Base-by-base conservation (phyloP, 2,329 filamentous ascomycete genomes). In the Aspergillus sp. region DNA sequence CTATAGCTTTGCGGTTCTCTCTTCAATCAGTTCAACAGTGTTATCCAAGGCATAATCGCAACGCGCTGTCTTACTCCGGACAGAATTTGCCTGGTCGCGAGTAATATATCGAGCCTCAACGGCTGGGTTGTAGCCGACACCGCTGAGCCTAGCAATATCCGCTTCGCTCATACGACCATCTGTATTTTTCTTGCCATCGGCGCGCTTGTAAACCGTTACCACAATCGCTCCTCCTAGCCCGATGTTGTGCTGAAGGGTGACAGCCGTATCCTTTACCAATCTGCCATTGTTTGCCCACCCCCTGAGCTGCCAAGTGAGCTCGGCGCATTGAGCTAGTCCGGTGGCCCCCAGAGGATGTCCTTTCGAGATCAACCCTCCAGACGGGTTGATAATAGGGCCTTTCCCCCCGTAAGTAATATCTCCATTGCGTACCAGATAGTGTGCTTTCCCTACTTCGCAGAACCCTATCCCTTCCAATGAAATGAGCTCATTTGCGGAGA, bases 401-500 rank as follows among this genome's bases (percentile, higher is more conserved):
- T 19, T 41, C n/a, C 38, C 38, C 3, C 91, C 91, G 70, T 96
- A 96, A 1, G 93, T 97, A 67, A 97, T 96, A 64, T 91, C 91
- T 25, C 91, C 91, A 5, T 73, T 75, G 40, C 91, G 85, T 20
- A 97, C 90, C 71, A 97, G 83, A 73, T 96, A 89, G 71, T 97
- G 91, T 0, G 92, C 93, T 71, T 90, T 92, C n/a, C 92, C 93
- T 11, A 81, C 83, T 53, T 84, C 85, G 34, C 81, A 83, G 10
- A 97, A 81, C 0, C 90, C 91, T 1, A 97, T 80, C 0, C 89
- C 89, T 69, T 97, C 92, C 45, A 97, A 85, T 1, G 85, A 86
- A 44, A 93, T 81, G 87, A 97, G 88, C 78, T 97, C 89, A 70
- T 97, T 97, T n/a, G 92, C 86, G 16, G 86, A 91, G 81, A 97